phyloP scores from a whole-genome alignment of 768 basidiomycete genomes.

The Mycena rosella region DNA sequence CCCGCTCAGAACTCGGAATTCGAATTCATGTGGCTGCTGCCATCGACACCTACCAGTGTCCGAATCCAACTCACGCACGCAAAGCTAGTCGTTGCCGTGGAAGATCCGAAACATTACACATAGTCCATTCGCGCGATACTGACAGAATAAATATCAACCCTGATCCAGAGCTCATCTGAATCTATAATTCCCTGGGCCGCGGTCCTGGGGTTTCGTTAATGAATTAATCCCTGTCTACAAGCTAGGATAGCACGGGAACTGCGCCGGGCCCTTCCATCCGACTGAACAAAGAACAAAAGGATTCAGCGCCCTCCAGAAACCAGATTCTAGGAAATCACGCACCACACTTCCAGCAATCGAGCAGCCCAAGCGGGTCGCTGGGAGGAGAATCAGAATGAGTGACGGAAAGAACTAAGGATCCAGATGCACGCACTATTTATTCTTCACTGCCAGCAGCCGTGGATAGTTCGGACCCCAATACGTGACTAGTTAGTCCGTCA shows the following conservation, averaged over 20 bases:
- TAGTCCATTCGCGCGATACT: no score
- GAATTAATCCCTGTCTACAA: no score
- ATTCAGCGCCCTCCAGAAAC: not conserved
- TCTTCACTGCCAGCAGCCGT: conserved; percentile 45
- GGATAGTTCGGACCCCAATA: conserved; percentile 53
- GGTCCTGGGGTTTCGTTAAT: no score
- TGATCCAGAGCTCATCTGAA: no score
- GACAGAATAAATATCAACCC: no score
- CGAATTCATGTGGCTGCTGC: no score
- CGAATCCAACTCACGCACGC: no score
- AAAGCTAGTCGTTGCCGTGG: no score
- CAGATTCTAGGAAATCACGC: conserved; percentile 6
- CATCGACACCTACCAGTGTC: no score
- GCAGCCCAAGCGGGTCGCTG: conserved; percentile 45
- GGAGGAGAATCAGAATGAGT: not conserved
- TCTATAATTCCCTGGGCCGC: no score
- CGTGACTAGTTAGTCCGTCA: conserved; percentile 21
- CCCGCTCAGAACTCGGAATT: no score
- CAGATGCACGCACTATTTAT: conserved; percentile 46
- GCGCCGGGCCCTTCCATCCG: not conserved
- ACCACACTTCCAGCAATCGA: conserved; percentile 54
- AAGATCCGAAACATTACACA: no score
- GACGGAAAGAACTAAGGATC: not conserved
- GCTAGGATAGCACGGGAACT: not conserved
- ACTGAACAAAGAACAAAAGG: not conserved